These are phyloP conservation scores for Mycena galopus DNA, from an alignment of 768 basidiomycete species.

Conservation along the genomic window DNA sequence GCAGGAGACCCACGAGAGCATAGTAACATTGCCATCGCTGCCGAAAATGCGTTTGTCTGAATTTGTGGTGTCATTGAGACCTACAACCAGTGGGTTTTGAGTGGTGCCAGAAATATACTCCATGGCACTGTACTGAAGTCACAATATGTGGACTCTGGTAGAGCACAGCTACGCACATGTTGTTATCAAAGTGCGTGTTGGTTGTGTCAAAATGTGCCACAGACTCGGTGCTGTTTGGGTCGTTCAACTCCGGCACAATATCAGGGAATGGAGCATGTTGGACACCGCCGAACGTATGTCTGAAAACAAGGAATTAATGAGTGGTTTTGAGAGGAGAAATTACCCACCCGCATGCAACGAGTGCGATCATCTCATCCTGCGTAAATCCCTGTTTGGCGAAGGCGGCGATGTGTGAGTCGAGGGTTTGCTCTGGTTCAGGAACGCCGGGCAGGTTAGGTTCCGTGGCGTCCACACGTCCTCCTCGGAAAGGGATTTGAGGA, in stretches of 20 bases:
- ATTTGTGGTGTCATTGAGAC: background rate
- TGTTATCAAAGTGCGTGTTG: background rate
- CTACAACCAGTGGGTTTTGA: background rate
- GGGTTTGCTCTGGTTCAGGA: background rate
- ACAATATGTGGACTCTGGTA: background rate
- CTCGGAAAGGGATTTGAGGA: background rate
- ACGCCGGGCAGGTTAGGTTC: slow-evolving; percentile 1
- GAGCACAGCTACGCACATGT: background rate
- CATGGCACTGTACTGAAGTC: background rate
- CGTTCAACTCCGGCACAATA: background rate
- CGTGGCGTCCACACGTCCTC: background rate
- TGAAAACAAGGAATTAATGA: background rate
- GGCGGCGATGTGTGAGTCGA: background rate
- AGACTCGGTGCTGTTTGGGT: background rate
- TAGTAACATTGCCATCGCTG: background rate
- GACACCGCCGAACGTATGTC: background rate
- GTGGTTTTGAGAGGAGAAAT: background rate
- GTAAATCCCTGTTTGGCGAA: background rate
- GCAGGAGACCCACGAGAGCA: background rate
- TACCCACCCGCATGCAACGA: background rate
- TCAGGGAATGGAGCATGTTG: slow-evolving; percentile 1
- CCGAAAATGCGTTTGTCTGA: background rate
- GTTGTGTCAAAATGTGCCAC: background rate
- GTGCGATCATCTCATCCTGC: background rate
- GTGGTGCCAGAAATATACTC: background rate